phyloP scores from a whole-genome alignment of 1,284 basidiomycete species.

The Pisolithus thermaeus region DNA sequence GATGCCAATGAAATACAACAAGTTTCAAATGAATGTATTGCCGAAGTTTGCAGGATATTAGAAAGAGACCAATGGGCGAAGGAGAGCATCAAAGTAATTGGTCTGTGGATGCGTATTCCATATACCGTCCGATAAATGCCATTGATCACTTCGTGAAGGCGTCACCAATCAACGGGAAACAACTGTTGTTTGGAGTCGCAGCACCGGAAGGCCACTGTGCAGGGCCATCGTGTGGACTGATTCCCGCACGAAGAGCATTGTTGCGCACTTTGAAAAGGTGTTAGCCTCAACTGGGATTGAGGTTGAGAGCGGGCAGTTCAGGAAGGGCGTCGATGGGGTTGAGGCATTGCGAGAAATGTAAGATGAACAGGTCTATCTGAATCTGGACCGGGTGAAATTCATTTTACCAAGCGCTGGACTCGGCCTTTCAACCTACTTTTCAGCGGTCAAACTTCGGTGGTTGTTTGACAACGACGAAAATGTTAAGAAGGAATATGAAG shows the following conservation, averaged over 20 bases:
- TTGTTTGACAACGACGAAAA: constrained; percentile 88
- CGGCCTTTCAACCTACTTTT: constrained; percentile 95
- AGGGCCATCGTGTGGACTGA: constrained; percentile 97
- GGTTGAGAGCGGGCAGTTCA: constrained; percentile 57
- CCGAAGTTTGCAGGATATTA: constrained; percentile 66
- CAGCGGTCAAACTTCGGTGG: constrained; percentile 94
- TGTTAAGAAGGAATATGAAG: constrained; percentile 76
- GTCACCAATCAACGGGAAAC: constrained; percentile 99
- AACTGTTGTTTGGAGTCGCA: constrained; percentile 88
- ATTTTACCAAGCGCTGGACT: constrained; percentile 66
- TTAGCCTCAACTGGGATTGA: constrained; percentile 74
- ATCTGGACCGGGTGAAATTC: background rate
- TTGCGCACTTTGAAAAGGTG: constrained; percentile 73
- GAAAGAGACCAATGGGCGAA: constrained; percentile 71
- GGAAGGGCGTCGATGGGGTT: constrained; percentile 66
- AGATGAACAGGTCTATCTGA: constrained; percentile 15
- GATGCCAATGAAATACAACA: constrained; percentile 81
- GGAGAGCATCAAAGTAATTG: constrained; percentile 87
- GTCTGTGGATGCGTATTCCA: constrained; percentile 38
- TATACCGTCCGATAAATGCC: constrained; percentile 4
- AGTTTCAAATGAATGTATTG: constrained; percentile 76
- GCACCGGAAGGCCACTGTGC: constrained; percentile 84
- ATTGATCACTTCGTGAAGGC: constrained; percentile 41
- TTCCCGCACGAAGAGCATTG: constrained; percentile 80
- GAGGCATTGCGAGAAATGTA: constrained; percentile 67